Evolutionary conservation across 2,329 filamentous ascomycete species (phyloP).

Genomic region (Akanthomyces muscarius): DNA sequence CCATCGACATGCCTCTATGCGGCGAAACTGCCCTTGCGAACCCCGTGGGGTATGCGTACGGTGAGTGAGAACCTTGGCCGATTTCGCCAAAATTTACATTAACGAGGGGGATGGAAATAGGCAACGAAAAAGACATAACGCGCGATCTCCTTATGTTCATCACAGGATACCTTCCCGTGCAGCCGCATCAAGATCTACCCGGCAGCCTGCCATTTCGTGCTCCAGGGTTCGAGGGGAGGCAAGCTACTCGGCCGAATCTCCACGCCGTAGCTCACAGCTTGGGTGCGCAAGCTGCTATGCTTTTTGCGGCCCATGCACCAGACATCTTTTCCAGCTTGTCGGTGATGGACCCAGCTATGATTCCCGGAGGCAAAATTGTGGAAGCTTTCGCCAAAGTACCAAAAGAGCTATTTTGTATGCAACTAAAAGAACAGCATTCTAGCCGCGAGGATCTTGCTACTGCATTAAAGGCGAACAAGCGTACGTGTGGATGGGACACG

Average conservation of each 20-base stretch:
- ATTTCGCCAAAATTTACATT: neutral
- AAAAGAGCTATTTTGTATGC: neutral
- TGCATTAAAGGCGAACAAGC: neutral
- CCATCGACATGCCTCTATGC: no score
- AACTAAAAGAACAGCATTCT: neutral
- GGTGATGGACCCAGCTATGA: constrained; percentile 4
- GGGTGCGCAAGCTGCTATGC: neutral
- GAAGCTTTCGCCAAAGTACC: neutral
- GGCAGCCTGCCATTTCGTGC: neutral
- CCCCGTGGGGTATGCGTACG: neutral
- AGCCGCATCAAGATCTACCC: neutral
- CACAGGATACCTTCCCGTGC: neutral
- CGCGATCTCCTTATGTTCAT: neutral
- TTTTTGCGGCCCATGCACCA: neutral
- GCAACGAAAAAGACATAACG: neutral
- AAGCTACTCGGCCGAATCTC: neutral
- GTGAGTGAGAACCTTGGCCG: neutral
- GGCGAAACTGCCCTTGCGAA: no score
- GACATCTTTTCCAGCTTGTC: neutral
- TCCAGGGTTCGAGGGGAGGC: neutral
- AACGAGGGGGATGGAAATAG: neutral
- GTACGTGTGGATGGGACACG: neutral
- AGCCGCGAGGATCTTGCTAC: neutral
- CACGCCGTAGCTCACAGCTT: neutral
- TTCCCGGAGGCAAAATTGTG: constrained; percentile 1